Evolutionary conservation across 495 filamentous ascomycete genomes (phyloP).

Genomic region (Talaromyces ruber): DNA sequence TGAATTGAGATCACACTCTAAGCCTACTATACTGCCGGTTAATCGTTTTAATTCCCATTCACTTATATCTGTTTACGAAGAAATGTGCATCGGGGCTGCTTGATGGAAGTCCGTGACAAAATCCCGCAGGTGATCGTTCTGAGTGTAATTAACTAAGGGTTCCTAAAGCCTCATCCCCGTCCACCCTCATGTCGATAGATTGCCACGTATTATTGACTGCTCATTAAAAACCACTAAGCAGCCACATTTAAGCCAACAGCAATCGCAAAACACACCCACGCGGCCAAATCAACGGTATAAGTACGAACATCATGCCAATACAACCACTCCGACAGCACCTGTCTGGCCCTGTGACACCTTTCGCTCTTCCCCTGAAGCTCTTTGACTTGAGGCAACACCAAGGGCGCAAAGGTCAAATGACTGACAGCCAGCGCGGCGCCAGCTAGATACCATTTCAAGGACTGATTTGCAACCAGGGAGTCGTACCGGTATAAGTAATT

Average conservation of each 20-base stretch:
- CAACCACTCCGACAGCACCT: not conserved
- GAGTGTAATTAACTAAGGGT: no score
- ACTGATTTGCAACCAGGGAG: not conserved
- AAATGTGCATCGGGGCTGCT: no score
- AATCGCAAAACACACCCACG: not conserved
- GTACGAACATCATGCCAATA: not conserved
- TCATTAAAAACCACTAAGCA: no score
- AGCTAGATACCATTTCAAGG: not conserved
- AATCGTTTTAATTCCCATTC: no score
- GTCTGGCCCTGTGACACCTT: not conserved
- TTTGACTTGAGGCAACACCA: not conserved
- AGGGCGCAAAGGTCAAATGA: not conserved
- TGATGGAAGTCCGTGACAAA: no score
- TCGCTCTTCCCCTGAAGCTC: not conserved
- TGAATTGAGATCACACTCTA: no score
- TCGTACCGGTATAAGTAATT: not conserved
- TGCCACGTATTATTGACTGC: no score
- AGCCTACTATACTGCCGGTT: no score
- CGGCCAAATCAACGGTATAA: not conserved
- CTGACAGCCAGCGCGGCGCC: not conserved
- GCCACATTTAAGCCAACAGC: not conserved
- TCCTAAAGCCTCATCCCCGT: no score
- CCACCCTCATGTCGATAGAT: no score
- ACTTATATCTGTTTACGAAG: no score
- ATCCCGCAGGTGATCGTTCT: no score